Evolutionary conservation across 768 basidiomycete species (phyloP), one percentile per base, ranked within the genome.

Genomic region (Leucocoprinus sp.): DNA sequence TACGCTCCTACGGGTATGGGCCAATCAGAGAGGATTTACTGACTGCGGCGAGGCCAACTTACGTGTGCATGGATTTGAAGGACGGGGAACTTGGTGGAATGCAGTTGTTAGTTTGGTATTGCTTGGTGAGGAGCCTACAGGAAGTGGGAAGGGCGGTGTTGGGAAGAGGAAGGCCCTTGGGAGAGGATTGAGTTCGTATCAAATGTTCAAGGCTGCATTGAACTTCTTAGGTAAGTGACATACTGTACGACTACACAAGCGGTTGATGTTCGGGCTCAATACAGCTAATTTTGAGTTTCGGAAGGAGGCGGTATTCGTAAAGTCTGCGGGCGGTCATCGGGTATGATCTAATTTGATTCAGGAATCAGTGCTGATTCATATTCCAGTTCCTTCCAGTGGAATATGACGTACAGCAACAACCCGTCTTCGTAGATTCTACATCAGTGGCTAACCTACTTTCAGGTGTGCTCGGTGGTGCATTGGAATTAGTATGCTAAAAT

Each of bases 1-100:
- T 7, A 71, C 84, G 0, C 69, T 97, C 1, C 75, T 97, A 12
- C 76, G 90, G 8, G 75, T 93, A 12, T 99, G 96, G 96, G 89
- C 88, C 1, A 80, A 82, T 40, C 85, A 93, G 54, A 72, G 93
- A 33, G 91, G 91, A 0, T 92, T 83, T 52, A 72, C 78, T 2
- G 70, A 73, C 50, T 78, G 82, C 8, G 60, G 64, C 3, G 24
- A 27, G 8, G 40, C 27, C 11, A 63, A 68, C 33, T 56, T 76
- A 50, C 82, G 78, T 54, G 67, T 87, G 3, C 67, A 72, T 12
- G 88, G 88, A 12, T 93, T 83, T 56, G 84, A 80, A 55, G 72
- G 72, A 5, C 67, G 71, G 18, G 86, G 86, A 0, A 57, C 69
- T 3, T 84, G 72, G 75, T 92, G 89, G 89, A 64, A 65, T 36